Evolutionary conservation across 805 yeast genomes (phyloP).

Genomic region (Zygotorulaspora chibaensis): DNA sequence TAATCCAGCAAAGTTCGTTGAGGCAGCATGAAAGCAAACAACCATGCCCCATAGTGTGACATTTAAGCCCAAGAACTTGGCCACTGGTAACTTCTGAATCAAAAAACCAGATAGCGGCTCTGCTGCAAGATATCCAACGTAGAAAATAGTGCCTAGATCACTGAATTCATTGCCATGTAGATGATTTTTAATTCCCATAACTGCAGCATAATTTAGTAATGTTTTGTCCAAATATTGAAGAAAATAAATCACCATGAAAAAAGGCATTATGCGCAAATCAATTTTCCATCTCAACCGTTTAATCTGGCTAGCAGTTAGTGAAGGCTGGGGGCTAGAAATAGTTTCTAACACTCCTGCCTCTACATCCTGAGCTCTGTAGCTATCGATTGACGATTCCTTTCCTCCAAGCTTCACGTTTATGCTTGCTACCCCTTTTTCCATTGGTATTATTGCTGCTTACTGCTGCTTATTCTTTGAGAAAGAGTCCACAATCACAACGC

Average conservation of each 20-base stretch:
- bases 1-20: slow-evolving; percentile 37
- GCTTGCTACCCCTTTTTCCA: neutral
- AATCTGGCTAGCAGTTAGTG: neutral
- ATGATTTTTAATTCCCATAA: slow-evolving; percentile 35
- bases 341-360: neutral
- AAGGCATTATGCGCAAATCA: slow-evolving; percentile 10
- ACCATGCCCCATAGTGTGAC: slow-evolving; percentile 5
- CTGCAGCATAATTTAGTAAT: slow-evolving; percentile 5
- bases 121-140: slow-evolving; percentile 33
- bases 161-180: slow-evolving; percentile 21
- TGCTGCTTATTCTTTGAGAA: neutral
- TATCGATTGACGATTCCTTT: neutral
- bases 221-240: slow-evolving; percentile 8
- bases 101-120: slow-evolving; percentile 38
- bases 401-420: neutral
- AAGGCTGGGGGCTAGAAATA: neutral
- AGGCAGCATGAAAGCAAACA: slow-evolving; percentile 26
- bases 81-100: slow-evolving; percentile 47
- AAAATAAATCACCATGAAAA: slow-evolving; percentile 6
- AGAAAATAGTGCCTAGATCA: slow-evolving; percentile 7
- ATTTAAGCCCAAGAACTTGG: slow-evolving; percentile 40
- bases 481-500: neutral
- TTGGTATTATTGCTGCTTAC: neutral
- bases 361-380: neutral
- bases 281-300: slow-evolving; percentile 7